Conservation (phyloP, 2,329 filamentous ascomycete genomes). For the Sporothrix brunneoviolacea region DNA sequence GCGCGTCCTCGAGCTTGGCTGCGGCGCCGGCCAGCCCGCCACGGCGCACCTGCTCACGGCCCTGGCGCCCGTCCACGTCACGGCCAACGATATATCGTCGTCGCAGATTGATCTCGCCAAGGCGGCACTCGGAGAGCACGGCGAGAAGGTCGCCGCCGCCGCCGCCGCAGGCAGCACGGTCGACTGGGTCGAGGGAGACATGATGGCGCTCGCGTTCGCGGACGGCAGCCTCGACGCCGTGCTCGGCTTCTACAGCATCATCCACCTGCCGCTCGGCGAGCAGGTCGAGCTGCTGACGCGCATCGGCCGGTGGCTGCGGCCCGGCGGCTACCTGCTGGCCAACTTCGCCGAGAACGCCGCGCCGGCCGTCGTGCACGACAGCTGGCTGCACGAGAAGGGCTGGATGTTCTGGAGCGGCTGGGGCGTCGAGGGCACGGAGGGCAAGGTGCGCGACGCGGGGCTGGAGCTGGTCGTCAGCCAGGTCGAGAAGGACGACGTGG, state of each 20-base stretch:
- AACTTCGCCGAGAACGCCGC: slow-evolving; percentile 34
- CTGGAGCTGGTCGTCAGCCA: slow-evolving; percentile 29
- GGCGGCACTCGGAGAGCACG: slow-evolving; percentile 21
- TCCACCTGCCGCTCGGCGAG: slow-evolving; percentile 47
- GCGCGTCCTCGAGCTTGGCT: too few relatives aligned
- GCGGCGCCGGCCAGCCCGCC: too few relatives aligned
- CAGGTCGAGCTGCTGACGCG: slow-evolving; percentile 40
- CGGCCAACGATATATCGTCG: slow-evolving; percentile 37
- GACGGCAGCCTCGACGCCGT: slow-evolving; percentile 39
- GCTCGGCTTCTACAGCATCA: slow-evolving; percentile 46
- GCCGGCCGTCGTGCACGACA: slow-evolving; percentile 25
- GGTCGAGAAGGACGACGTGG: slow-evolving; percentile 26
- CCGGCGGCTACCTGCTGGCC: slow-evolving; percentile 42
- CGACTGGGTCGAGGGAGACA: slow-evolving; percentile 31
- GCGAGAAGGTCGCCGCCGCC: slow-evolving; percentile 11
- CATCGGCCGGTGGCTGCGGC: slow-evolving; percentile 42
- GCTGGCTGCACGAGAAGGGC: slow-evolving; percentile 33
- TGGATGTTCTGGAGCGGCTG: slow-evolving; percentile 41
- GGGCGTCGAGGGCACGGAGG: slow-evolving; percentile 29
- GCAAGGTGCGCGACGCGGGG: slow-evolving; percentile 25
- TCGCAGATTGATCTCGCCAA: slow-evolving; percentile 30
- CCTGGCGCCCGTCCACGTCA: slow-evolving; percentile 21
- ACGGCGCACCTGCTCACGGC: slow-evolving; percentile 27
- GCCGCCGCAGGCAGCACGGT: slow-evolving; percentile 15
- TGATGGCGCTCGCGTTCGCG: slow-evolving; percentile 29